These are phyloP conservation scores for Onygena corvina DNA, from an alignment of 2,329 filamentous ascomycete genomes.

Conservation along the genomic window DNA sequence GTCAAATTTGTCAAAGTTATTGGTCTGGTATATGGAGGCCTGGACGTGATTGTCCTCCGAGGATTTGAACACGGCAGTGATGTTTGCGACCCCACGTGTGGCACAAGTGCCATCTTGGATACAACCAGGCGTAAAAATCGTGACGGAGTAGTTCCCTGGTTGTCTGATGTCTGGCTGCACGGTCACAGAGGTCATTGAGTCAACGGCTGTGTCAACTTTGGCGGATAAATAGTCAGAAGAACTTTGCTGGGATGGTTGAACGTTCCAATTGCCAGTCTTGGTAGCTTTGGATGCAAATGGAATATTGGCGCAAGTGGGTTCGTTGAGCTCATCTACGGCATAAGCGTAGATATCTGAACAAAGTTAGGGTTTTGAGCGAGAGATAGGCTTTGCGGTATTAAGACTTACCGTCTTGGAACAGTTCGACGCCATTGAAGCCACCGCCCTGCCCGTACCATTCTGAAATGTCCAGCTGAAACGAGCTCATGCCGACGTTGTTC, in stretches of 20 bases:
- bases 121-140: conserved; percentile 87
- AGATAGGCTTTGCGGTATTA: no score
- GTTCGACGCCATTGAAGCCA: conserved; percentile 71
- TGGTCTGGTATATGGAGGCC: conserved; percentile 69
- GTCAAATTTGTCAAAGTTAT: conserved; percentile 94
- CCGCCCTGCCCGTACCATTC: conserved; percentile 78
- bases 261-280: conserved; percentile 60
- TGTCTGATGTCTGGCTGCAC: conserved; percentile 77
- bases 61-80: conserved; percentile 58
- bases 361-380: not conserved
- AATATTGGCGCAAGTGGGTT: conserved; percentile 62
- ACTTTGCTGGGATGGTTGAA: conserved; percentile 56
- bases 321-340: conserved; percentile 77
- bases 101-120: conserved; percentile 63
- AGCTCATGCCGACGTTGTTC: conserved; percentile 75
- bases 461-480: conserved; percentile 72
- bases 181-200: conserved; percentile 55
- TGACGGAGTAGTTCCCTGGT: conserved; percentile 82
- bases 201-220: conserved; percentile 45
- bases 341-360: conserved; percentile 61
- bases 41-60: conserved; percentile 41
- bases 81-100: conserved; percentile 66
- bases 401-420: conserved; percentile 59
- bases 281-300: conserved; percentile 55
- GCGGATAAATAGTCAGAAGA: conserved; percentile 62